phyloP scores from a whole-genome alignment of 805 yeast genomes.

The Kazachstania psychrophila region DNA sequence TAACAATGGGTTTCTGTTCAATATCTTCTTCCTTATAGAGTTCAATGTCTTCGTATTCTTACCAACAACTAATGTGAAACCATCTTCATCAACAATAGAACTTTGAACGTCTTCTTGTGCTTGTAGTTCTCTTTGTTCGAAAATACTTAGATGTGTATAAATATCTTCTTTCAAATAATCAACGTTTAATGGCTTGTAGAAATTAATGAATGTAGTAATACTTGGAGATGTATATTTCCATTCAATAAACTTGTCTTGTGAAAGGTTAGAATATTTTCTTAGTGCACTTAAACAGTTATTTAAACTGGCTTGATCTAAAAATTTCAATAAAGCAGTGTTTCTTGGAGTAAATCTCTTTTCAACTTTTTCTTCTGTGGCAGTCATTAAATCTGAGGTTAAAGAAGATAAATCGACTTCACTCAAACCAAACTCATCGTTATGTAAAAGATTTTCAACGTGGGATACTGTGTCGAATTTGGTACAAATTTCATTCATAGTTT shows the following conservation, averaged over 20 bases:
- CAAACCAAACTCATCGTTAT: slow-evolving; percentile 37
- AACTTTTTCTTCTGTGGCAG: slow-evolving; percentile 22
- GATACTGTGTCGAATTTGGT: slow-evolving; percentile 40
- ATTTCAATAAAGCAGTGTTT: slow-evolving; percentile 63
- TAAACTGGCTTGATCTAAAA: slow-evolving; percentile 56
- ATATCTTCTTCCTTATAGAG: slow-evolving; percentile 27
- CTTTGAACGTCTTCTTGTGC: slow-evolving; percentile 48
- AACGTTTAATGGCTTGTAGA: slow-evolving; percentile 38
- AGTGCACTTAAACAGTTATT: slow-evolving; percentile 52
- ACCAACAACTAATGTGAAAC: slow-evolving; percentile 85
- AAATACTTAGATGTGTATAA: slow-evolving; percentile 51
- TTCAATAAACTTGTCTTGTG: slow-evolving; percentile 27
- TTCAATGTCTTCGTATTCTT: slow-evolving; percentile 70
- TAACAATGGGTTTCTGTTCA: slow-evolving; percentile 28
- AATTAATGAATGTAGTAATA: slow-evolving; percentile 34
- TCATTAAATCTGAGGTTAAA: slow-evolving; percentile 49
- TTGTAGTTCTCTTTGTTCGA: slow-evolving; percentile 60
- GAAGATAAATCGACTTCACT: slow-evolving; percentile 44
- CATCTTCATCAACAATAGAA: slow-evolving; percentile 79
- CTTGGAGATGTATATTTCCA: slow-evolving; percentile 31
- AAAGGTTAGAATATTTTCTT: slow-evolving; percentile 34
- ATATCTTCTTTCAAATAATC: slow-evolving; percentile 47
- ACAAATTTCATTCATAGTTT: slow-evolving; percentile 49
- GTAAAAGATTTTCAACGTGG: slow-evolving; percentile 43
- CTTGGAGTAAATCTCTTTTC: slow-evolving; percentile 48